Base-by-base conservation (phyloP, 2,329 filamentous ascomycete genomes). In the Fusarium cicatricum region DNA sequence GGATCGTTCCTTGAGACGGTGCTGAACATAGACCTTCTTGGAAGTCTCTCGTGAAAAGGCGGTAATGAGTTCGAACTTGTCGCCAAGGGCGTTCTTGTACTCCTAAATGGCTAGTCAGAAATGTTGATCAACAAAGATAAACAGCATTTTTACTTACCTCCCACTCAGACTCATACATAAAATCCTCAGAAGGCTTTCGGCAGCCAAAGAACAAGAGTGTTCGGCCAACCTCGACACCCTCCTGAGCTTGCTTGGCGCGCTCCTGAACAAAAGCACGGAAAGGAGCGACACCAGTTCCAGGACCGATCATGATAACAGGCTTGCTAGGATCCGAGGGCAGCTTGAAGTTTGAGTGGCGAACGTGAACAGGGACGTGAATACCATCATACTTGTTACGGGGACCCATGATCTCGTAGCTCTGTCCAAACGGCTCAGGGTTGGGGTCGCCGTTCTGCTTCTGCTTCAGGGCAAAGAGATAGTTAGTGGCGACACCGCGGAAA, bases 311-410 rank as follows among this genome's bases (percentile, higher is more conserved):
- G 75, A 99, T 96, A 68, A 99, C 82, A 26, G 95, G 95, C 78
- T 96, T 96, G 42, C 90, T 86, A 4, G 95, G 92, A 70, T 99
- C 93, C 14, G 95, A 97, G 9, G 95, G 95, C 26, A 99, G 86
- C 81, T 98, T 98, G 86, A 99, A 99, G 81, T 98, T 99, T 63
- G 95, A 98, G 79, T 97, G 94, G 63, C 95, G 91, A 55, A 99
- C 88, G 72, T 99, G 95, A 12, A 99, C 91, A 3, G 95, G 95
- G 19, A 98, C 89, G 71, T 96, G 93, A 57, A 97, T 89, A 58
- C 94, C 94, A 70, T 97, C 91, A 76, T 98, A 99, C 79, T 96
- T 98, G 83, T 97, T 96, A 70, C 95, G 87, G 14, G 95, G 95
- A 11, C 95, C 95, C 42, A 78, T 89, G 66, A 98, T 90, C 52